Conservation (phyloP, 2,329 filamentous ascomycete genomes). For the Beauveria sp. region DNA sequence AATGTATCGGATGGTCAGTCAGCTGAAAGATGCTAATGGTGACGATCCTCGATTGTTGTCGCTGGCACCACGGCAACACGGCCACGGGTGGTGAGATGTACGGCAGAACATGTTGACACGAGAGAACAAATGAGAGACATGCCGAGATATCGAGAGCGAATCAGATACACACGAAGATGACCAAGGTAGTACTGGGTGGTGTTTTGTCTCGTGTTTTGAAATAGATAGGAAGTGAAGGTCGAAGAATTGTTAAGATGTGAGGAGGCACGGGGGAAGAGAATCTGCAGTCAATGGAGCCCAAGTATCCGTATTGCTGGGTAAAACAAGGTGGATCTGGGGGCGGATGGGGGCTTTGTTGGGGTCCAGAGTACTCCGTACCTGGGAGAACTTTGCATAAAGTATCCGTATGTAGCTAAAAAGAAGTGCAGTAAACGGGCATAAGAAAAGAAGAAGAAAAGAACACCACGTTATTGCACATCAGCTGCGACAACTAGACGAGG, state of each 20-base stretch:
- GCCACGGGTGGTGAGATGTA: not conserved
- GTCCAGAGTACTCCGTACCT: too few relatives aligned
- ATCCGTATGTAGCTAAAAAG: not conserved
- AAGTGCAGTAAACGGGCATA: not conserved
- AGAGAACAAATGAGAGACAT: not conserved
- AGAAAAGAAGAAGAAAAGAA: not conserved
- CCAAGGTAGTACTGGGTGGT: not conserved
- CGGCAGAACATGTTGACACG: not conserved
- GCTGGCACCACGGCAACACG: too few relatives aligned
- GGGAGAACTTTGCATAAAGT: too few relatives aligned
- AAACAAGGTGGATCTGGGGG: too few relatives aligned
- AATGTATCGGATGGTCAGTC: too few relatives aligned
- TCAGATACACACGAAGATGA: not conserved
- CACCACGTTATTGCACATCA: not conserved
- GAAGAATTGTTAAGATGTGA: too few relatives aligned
- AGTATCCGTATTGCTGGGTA: too few relatives aligned
- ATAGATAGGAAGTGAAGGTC: too few relatives aligned
- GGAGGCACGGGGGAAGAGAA: too few relatives aligned
- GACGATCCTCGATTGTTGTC: too few relatives aligned
- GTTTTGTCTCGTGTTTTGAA: not conserved
- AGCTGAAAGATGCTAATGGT: too few relatives aligned
- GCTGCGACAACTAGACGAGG: not conserved
- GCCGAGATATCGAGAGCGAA: not conserved
- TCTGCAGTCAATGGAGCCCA: not conserved
- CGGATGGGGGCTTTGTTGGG: too few relatives aligned